phyloP scores from a whole-genome alignment of 2,329 filamentous ascomycete species.

The Neocatenulostroma microsporum region DNA sequence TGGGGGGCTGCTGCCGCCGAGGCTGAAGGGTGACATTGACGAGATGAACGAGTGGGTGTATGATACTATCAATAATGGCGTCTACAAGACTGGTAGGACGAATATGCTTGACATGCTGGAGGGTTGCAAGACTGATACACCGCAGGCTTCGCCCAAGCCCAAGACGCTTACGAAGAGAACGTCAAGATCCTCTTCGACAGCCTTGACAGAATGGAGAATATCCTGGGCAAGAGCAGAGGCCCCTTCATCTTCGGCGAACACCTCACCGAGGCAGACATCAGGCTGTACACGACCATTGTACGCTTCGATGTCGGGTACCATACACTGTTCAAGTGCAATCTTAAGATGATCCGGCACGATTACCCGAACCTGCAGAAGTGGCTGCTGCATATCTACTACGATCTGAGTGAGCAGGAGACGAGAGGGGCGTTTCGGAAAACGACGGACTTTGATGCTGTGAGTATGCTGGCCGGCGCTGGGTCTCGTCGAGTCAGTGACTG shows the following conservation, averaged over 20 bases:
- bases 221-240: conserved; percentile 48
- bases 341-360: conserved; percentile 55
- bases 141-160: conserved; percentile 70
- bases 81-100: conserved; percentile 33
- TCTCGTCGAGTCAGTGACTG: not conserved
- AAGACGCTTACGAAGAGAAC: conserved; percentile 72
- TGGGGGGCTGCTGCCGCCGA: conserved; percentile 60
- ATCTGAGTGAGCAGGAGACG: conserved; percentile 33
- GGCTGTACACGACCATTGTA: conserved; percentile 63
- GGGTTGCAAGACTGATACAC: conserved; percentile 20
- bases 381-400: conserved; percentile 42
- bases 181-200: conserved; percentile 64
- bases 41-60: conserved; percentile 75
- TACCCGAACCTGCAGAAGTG: conserved; percentile 45
- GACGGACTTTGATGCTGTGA: conserved; percentile 32
- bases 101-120: not conserved
- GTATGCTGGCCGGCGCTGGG: not conserved
- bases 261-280: conserved; percentile 75
- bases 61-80: conserved; percentile 48
- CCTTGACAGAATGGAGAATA: conserved; percentile 67
- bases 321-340: conserved; percentile 72
- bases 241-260: conserved; percentile 68
- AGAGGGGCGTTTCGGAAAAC: conserved; percentile 39
- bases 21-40: conserved; percentile 63
- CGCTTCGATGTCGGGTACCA: conserved; percentile 74